These are phyloP conservation scores for Rhododendron mucronatum DNA, from an alignment of 148 eudicot species.

Conservation along the genomic window DNA sequence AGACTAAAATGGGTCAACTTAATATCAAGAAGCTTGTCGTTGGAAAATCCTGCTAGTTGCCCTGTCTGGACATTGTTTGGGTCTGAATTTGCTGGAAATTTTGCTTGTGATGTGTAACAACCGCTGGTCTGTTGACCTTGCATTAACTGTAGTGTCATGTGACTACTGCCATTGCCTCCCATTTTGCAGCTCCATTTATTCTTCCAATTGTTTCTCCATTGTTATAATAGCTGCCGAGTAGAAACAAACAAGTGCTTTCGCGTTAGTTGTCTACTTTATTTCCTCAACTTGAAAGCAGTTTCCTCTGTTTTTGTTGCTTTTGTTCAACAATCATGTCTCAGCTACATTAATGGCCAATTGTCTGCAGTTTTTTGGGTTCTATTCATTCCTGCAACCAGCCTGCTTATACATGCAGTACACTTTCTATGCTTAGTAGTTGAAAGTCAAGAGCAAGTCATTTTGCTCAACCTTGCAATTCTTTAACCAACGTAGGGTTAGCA, in stretches of 20 bases:
- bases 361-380: neutral
- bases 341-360: neutral
- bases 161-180: neutral
- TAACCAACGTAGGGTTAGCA: neutral
- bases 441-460: neutral
- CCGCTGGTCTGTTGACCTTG: neutral
- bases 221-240: neutral
- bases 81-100: neutral
- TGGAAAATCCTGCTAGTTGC: neutral
- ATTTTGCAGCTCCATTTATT: neutral
- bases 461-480: neutral
- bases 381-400: neutral
- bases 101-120: neutral
- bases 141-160: neutral
- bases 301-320: neutral
- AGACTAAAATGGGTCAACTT: neutral
- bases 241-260: neutral
- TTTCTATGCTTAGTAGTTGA: neutral
- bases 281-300: neutral
- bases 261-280: neutral
- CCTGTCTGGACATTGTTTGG: neutral
- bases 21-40: neutral
- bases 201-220: neutral
- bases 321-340: neutral
- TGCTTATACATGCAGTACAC: neutral